Evolutionary conservation across 768 basidiomycete species (phyloP).

Genomic region (Macrolepiota fuliginosa): DNA sequence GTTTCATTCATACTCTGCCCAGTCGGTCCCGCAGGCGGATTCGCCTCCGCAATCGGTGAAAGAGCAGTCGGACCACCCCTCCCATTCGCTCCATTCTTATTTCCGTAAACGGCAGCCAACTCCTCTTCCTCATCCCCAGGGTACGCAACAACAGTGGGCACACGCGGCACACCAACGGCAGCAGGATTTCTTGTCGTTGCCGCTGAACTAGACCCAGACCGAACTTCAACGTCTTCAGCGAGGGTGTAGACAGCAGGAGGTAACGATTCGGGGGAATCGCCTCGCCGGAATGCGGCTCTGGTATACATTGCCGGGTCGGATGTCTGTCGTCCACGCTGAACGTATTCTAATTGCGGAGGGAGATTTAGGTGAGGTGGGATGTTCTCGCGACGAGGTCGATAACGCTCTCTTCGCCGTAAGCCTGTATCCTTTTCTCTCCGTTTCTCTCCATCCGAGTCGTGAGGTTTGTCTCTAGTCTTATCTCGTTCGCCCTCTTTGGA

Average conservation of each 20-base stretch:
- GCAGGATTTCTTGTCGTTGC: background rate
- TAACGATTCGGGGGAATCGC: conserved; percentile 1
- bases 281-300: background rate
- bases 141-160: conserved; percentile 7
- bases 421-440: conserved; percentile 12
- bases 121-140: background rate
- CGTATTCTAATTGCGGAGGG: background rate
- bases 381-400: background rate
- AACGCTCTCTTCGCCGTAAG: background rate
- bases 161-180: background rate
- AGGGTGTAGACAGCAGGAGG: conserved; percentile 2
- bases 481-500: conserved; percentile 8
- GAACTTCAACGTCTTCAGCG: conserved; percentile 5
- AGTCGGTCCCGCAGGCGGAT: background rate
- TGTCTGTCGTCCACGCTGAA: background rate
- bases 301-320: background rate
- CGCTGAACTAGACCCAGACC: background rate
- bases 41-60: background rate
- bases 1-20: background rate
- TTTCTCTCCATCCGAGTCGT: conserved; percentile 9
- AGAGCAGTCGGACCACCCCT: background rate
- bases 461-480: conserved; percentile 3
- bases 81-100: background rate
- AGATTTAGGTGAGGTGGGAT: background rate
- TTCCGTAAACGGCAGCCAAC: background rate